Base-by-base conservation (phyloP, 2,329 filamentous ascomycete genomes). In the Penicillium sumatraense region DNA sequence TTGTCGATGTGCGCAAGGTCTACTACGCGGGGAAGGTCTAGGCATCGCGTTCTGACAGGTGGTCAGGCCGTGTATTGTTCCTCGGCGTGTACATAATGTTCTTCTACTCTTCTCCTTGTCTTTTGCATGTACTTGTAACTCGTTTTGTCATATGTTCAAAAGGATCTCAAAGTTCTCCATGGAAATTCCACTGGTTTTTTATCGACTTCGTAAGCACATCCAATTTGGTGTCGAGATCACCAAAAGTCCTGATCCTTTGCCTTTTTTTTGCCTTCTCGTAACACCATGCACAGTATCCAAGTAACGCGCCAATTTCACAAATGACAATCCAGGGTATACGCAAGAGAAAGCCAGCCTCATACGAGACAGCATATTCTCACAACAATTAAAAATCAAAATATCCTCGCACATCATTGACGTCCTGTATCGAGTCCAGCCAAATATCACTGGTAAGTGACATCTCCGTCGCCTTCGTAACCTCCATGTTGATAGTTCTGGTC, bases 1-100 rank as follows among this genome's bases (percentile, higher is more conserved):
- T 99, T 70, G 92, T 99, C 29, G 95, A 99, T 80, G 91, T 93
- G 61, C 83, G 95, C 66, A 97, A 95, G 81, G 95, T 98, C 69
- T 99, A 99, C 80, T 98, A 97, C 77, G 92, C 90, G 49, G 91
- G 91, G 35, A 83, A 83, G 75, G 83, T 89, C 74, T 83, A 85
- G 70, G 51, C 38, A 16, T 35, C 36, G 40, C 16, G 20, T 42
- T 58, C 40, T 52, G 14, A 48, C 55, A 52, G 50, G 50, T 51
- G 50, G 55, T 58, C 48, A 52, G 45, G 49, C 56, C 54, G 49
- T 56, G 44, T 52, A 49, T 59, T 51, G 44, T 52, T 54, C 46
- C 49, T 59, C 60, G 59, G 57, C 61, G 55, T 66, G 65, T 65
- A 63, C 68, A 64, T 63, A 63, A 64, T 59, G 55, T 54, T 46